phyloP scores from a whole-genome alignment of 2,329 filamentous ascomycete genomes.

The Daldinia sp. region DNA sequence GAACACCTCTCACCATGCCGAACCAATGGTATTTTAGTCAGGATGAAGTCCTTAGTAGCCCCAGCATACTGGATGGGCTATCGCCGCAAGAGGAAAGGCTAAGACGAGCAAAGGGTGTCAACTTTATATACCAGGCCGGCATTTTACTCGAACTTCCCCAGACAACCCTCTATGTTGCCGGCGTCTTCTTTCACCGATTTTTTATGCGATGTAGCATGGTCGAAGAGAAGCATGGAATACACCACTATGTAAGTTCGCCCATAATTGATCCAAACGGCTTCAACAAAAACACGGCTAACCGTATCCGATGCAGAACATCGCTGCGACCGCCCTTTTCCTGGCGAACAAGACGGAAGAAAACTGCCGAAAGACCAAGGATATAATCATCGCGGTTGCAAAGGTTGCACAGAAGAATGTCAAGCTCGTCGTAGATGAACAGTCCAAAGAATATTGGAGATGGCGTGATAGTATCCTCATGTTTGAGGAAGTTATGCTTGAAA shows the following conservation, averaged over 20 bases:
- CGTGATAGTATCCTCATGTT: conserved; percentile 90
- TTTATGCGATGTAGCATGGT: conserved; percentile 90
- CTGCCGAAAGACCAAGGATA: conserved; percentile 91
- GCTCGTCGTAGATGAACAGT: conserved; percentile 92
- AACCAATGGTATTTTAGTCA: conserved; percentile 90
- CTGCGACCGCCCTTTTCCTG: conserved; percentile 89
- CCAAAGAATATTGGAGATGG: conserved; percentile 98
- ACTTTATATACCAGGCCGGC: conserved; percentile 95
- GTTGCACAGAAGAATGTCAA: conserved; percentile 94
- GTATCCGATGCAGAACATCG: conserved; percentile 69
- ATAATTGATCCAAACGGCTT: neutral
- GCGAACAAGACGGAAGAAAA: conserved; percentile 98
- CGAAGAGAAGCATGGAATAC: conserved; percentile 77
- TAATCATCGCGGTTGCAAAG: conserved; percentile 92
- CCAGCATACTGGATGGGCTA: conserved; percentile 85
- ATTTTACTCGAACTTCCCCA: conserved; percentile 92
- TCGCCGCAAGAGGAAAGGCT: conserved; percentile 78
- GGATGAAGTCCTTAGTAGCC: conserved; percentile 82
- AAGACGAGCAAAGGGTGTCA: conserved; percentile 87
- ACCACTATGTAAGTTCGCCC: conserved; percentile 78
- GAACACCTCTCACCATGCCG: conserved; percentile 47
- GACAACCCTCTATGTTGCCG: conserved; percentile 88
- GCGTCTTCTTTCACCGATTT: conserved; percentile 94
- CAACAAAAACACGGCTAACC: conserved; percentile 26
- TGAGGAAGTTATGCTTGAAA: conserved; percentile 91